Evolutionary conservation across 306 rosid species (phyloP).

Genomic region (Vigna unguiculata): DNA sequence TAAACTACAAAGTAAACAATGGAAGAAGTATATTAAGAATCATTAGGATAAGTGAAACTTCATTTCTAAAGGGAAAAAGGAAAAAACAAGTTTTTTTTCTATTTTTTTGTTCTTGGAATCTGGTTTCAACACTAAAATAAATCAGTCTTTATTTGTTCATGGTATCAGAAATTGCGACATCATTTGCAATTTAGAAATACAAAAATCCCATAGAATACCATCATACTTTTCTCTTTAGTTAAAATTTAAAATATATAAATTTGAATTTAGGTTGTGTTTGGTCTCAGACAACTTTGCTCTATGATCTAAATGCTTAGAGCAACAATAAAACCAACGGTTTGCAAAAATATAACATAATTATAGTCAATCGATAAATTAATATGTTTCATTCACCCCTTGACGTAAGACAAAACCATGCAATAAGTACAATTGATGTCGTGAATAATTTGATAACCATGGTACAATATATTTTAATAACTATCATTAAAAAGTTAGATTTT

Average conservation of each 20-base stretch:
- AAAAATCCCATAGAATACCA: background rate
- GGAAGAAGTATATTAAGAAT: too few relatives aligned
- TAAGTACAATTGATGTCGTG: background rate
- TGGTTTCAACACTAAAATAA: background rate
- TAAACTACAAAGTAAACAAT: too few relatives aligned
- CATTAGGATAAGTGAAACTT: too few relatives aligned
- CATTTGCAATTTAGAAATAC: background rate
- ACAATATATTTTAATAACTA: background rate
- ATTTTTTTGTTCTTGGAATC: too few relatives aligned
- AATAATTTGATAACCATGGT: background rate
- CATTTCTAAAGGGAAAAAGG: too few relatives aligned
- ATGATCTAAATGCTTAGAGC: background rate
- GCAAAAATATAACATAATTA: too few relatives aligned
- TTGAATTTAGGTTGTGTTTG: background rate
- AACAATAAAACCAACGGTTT: background rate
- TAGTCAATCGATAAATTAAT: background rate
- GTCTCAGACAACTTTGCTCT: background rate
- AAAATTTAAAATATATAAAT: background rate
- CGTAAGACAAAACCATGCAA: background rate
- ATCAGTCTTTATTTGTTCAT: background rate
- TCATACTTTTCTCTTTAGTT: background rate
- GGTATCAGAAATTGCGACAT: background rate
- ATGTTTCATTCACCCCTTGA: background rate
- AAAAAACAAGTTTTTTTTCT: too few relatives aligned
- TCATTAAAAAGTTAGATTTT: slow-evolving; percentile 16